These are phyloP conservation scores for Lactarius indigo DNA, from an alignment of 768 basidiomycete genomes.

Conservation along the genomic window DNA sequence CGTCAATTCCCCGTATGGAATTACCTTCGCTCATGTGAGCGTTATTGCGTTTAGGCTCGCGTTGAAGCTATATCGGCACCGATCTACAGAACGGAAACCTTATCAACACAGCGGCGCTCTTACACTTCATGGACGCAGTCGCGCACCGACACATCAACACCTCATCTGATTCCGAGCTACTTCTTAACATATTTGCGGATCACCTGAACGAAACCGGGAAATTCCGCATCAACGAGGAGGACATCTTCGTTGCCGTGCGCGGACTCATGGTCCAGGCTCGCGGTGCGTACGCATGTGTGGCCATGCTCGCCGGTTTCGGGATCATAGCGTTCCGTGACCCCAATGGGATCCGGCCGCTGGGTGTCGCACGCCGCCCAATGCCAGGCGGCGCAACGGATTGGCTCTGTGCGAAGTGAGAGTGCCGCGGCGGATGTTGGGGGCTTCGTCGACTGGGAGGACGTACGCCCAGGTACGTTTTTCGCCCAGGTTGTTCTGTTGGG, in stretches of 20 bases:
- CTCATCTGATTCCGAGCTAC: slow-evolving; percentile 93
- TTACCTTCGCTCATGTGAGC: slow-evolving; percentile 93
- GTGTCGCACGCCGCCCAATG: slow-evolving; percentile 68
- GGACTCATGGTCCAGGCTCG: slow-evolving; percentile 84
- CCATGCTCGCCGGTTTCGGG: slow-evolving; percentile 99
- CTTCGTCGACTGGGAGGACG: slow-evolving; percentile 90
- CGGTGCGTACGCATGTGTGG: slow-evolving; percentile 95
- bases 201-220: slow-evolving; percentile 98
- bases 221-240: slow-evolving; percentile 98
- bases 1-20: slow-evolving; percentile 99
- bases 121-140: slow-evolving; percentile 91
- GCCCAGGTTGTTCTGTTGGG: not conserved
- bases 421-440: slow-evolving; percentile 94
- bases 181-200: slow-evolving; percentile 96
- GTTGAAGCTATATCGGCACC: not conserved
- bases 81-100: slow-evolving; percentile 87
- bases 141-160: slow-evolving; percentile 99
- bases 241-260: slow-evolving; percentile 92
- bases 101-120: slow-evolving; percentile 84
- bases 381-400: slow-evolving; percentile 72
- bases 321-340: slow-evolving; percentile 98
- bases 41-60: slow-evolving; percentile 9
- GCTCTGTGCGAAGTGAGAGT: slow-evolving; percentile 90
- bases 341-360: slow-evolving; percentile 93
- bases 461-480: slow-evolving; percentile 66